Base-by-base conservation (phyloP, 176 grass and related monocot species). In the Chloris gayana region DNA sequence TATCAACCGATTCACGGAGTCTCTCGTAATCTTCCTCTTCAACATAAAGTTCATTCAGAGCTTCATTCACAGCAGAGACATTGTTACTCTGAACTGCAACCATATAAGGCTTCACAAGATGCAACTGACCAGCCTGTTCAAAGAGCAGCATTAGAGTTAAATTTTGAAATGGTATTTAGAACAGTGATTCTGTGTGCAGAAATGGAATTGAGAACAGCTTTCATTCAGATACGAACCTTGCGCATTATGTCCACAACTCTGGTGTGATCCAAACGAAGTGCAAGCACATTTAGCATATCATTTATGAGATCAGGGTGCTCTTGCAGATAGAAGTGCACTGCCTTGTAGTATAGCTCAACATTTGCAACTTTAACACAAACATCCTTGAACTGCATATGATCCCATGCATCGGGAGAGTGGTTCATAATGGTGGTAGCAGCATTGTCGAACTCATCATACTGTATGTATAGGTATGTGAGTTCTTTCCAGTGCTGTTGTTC, bases 381-480 rank as follows among this genome's bases (percentile, higher is more conserved):
- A 86, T 98, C 95, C 77, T 98, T 95, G 70, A 98, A 98, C 67
- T 98, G 92, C 95, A 94, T 94, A 87, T 98, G 95, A 82, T 98
- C 95, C 95, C 95, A 98, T 57, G 95, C 92, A 90, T 98, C 95
- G 72, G 92, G 95, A 73, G 95, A 98, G 81, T 98, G 95, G 78
- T 93, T 93, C 95, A 98, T 98, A 22, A 98, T 94, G 70, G 95
- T 98, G 49, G 83, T 98, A n/a, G 92, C 92, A 85, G 95, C 95
- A 89, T 98, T 98, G 86, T 98, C 90, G 73, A 94, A 94, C 61
- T 98, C 92, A 78, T 93, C 92, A 73, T 98, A 94, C 49, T 94
- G 95, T 67, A 98, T 94, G 82, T 94, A 94, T 10, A 98, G 86
- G 71, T 98, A 94, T 7, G 92, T 98, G 51, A 98, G 95, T 73